phyloP scores from a whole-genome alignment of 176 grass and related monocot genomes.

The Neostapfia colusana region DNA sequence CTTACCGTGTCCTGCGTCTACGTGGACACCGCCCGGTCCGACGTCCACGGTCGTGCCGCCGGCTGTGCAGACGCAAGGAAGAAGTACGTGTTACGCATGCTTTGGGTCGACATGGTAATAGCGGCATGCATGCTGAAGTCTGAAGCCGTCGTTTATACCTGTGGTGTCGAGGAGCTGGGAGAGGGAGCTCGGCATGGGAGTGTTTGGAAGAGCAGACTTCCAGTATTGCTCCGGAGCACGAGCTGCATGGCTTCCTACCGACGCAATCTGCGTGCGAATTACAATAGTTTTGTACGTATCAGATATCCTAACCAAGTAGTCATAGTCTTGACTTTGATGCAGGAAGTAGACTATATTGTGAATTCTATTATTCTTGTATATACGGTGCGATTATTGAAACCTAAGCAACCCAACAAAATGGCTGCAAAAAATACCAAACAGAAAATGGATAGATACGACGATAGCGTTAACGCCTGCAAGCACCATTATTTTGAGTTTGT shows the following conservation, averaged over 20 bases:
- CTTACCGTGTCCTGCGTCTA: constrained; percentile 46
- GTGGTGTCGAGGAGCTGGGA: constrained; percentile 38
- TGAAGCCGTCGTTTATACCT: constrained; percentile 12
- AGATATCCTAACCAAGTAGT: not conserved
- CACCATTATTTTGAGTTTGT: too few species aligned
- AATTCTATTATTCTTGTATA: too few species aligned
- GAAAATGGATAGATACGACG: not conserved
- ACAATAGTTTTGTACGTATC: not conserved
- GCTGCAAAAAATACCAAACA: not conserved
- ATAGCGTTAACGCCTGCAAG: too few species aligned
- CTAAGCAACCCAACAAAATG: too few species aligned
- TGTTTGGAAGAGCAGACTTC: constrained; percentile 56
- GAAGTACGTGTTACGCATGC: not conserved
- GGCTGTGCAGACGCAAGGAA: constrained; percentile 27
- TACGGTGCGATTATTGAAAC: too few species aligned
- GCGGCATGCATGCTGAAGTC: not conserved
- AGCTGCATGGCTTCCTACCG: constrained; percentile 54
- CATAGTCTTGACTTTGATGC: too few species aligned
- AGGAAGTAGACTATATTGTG: too few species aligned
- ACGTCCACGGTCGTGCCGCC: constrained; percentile 56
- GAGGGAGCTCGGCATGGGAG: constrained; percentile 63
- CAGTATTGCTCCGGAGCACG: constrained; percentile 56
- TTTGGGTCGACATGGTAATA: not conserved
- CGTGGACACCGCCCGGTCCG: constrained; percentile 55
- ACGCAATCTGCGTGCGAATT: constrained; percentile 41